Conservation (phyloP, 2,329 filamentous ascomycete genomes). For the Atkinsonella hypoxylon region DNA sequence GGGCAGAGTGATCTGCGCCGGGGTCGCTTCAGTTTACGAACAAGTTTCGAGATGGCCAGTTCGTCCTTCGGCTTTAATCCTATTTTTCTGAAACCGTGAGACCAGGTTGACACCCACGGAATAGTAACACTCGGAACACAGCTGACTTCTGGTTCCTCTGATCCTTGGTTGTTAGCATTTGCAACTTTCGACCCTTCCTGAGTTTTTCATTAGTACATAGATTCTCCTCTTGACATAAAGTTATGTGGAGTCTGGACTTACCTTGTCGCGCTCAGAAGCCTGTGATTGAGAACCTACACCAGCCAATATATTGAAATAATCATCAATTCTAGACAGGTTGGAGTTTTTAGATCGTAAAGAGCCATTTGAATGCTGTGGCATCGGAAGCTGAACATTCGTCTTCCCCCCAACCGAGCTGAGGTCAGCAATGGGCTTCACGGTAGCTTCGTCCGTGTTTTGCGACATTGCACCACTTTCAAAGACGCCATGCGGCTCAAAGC, state of each 20-base stretch:
- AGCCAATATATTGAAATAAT: background rate
- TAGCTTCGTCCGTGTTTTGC: background rate
- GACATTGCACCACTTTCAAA: slow-evolving; percentile 7
- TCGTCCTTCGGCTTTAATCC: slow-evolving; percentile 23
- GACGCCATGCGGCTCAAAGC: slow-evolving; percentile 4
- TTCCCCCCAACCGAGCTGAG: background rate
- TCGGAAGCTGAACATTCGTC: slow-evolving; percentile 1
- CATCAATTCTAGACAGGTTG: background rate
- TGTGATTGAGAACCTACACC: background rate
- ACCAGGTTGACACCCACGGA: slow-evolving; percentile 9
- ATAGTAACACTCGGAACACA: background rate
- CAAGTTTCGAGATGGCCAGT: slow-evolving; percentile 13
- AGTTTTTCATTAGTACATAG: background rate
- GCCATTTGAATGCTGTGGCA: background rate
- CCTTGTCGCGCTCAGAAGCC: background rate
- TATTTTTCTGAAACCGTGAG: slow-evolving; percentile 12
- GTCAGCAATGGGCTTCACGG: background rate
- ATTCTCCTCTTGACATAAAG: background rate
- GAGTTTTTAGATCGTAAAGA: background rate
- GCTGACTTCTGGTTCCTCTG: background rate
- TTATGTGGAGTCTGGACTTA: background rate
- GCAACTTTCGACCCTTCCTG: background rate
- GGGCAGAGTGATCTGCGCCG: slow-evolving; percentile 25
- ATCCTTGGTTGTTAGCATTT: background rate
- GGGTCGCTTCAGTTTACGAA: slow-evolving; percentile 24